Conservation (phyloP, 805 yeast genomes). For the Kodamaea kakaduensis region DNA sequence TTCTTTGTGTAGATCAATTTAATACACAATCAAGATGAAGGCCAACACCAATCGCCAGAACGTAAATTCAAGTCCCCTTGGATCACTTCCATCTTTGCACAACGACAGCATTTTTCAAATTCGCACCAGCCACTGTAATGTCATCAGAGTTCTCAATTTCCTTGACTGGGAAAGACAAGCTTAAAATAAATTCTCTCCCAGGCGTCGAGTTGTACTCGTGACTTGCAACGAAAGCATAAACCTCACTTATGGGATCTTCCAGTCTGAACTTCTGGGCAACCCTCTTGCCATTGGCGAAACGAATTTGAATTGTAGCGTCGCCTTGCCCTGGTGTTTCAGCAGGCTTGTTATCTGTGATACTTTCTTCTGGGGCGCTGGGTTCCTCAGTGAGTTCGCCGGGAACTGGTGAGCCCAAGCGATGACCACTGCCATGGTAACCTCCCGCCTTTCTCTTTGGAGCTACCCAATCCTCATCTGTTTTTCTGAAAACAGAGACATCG, state of each 20-base stretch:
- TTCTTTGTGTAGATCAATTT: too few relatives aligned
- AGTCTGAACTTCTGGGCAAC: conserved; percentile 61
- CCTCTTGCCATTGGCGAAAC: conserved; percentile 79
- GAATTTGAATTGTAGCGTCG: conserved; percentile 73
- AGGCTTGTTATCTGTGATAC: conserved; percentile 1
- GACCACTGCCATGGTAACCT: conserved; percentile 78
- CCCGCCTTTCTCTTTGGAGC: conserved; percentile 61
- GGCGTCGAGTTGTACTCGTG: conserved; percentile 43
- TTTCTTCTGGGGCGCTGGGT: conserved; percentile 12
- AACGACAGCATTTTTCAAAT: conserved; percentile 77
- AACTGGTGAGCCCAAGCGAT: conserved; percentile 83
- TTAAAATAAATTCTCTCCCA: conserved; percentile 56
- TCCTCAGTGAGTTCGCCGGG: conserved; percentile 55
- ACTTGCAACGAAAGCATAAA: conserved; percentile 62
- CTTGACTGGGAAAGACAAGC: conserved; percentile 78
- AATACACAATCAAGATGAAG: too few relatives aligned
- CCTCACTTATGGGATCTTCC: conserved; percentile 56
- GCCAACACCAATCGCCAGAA: too few relatives aligned
- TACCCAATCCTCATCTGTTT: conserved; percentile 72
- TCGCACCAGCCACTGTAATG: conserved; percentile 66
- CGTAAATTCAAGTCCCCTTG: conserved; percentile 11
- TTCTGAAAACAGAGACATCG: conserved; percentile 80
- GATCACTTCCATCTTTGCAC: conserved; percentile 94
- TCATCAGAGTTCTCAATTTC: conserved; percentile 53
- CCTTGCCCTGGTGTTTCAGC: conserved; percentile 38